Conservation (phyloP, 1,284 basidiomycete genomes). For the Sphagnurus paluster region DNA sequence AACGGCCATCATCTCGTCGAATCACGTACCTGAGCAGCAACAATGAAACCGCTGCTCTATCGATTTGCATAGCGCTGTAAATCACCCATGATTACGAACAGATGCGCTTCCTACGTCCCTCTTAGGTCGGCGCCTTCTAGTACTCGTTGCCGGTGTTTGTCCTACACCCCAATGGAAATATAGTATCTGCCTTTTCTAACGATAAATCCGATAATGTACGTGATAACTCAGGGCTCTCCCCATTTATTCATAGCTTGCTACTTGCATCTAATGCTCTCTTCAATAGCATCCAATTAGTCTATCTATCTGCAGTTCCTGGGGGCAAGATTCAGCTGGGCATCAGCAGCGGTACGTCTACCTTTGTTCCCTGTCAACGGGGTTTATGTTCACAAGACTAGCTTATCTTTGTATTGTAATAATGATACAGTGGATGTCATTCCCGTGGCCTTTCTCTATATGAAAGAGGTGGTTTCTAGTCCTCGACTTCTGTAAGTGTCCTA, state of each 20-base stretch:
- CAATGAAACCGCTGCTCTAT: too few species aligned
- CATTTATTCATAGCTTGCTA: constrained; percentile 18
- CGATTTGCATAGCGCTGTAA: constrained; percentile 17
- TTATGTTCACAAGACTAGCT: constrained; percentile 21
- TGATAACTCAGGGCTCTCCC: background rate
- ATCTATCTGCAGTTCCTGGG: constrained; percentile 30
- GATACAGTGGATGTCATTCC: constrained; percentile 52
- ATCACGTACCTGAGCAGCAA: too few species aligned
- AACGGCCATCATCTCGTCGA: too few species aligned
- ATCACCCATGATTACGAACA: background rate
- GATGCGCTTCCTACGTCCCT: constrained; percentile 6
- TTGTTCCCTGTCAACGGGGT: constrained; percentile 36
- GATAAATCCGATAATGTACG: constrained; percentile 35
- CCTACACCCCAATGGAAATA: constrained; percentile 9
- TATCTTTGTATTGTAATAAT: constrained; percentile 34
- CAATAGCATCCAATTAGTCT: background rate
- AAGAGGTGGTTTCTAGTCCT: constrained; percentile 53
- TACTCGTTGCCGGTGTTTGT: constrained; percentile 11
- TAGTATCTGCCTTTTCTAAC: constrained; percentile 28
- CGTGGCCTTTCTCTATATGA: constrained; percentile 53
- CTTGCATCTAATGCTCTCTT: constrained; percentile 29
- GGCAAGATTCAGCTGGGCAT: constrained; percentile 55
- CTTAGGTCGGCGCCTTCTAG: constrained; percentile 16
- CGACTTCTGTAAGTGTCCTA: constrained; percentile 53
- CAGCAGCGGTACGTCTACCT: constrained; percentile 29